These are phyloP conservation scores for Eutrema heterophyllum DNA, from an alignment of 345 rosid genomes.

Conservation along the genomic window DNA sequence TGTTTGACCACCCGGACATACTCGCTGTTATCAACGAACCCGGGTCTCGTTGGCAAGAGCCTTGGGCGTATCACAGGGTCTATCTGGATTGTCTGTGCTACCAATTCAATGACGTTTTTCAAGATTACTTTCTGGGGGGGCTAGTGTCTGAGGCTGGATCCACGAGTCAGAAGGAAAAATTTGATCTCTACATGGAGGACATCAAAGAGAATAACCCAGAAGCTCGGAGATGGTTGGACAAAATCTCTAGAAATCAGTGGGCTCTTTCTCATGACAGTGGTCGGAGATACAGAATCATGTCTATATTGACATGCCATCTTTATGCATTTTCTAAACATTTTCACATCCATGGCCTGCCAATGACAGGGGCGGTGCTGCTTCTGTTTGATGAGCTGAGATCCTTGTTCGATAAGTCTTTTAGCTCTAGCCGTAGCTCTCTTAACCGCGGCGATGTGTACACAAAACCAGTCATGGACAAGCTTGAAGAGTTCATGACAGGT, in stretches of 20 bases:
- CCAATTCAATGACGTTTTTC: background rate
- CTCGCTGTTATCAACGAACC: background rate
- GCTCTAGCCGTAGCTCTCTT: background rate
- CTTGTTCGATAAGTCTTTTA: background rate
- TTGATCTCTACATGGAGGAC: background rate
- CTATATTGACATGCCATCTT: background rate
- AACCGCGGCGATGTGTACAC: background rate
- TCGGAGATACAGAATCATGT: background rate
- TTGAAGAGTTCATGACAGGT: background rate
- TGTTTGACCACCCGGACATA: background rate
- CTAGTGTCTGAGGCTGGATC: background rate
- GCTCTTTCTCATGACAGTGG: constrained; percentile 9
- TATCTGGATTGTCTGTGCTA: background rate
- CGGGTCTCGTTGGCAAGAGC: background rate
- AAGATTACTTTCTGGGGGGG: background rate
- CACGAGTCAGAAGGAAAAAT: background rate
- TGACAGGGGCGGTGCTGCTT: background rate
- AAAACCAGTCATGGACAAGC: background rate
- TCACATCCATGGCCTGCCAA: too few relatives aligned
- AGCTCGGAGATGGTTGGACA: background rate
- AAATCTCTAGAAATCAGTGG: background rate
- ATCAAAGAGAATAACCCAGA: background rate
- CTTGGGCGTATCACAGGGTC: background rate
- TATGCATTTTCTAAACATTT: too few relatives aligned
- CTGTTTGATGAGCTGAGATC: background rate